Base-by-base conservation (phyloP, 257 asterid species). In the Scutellaria barbata region DNA sequence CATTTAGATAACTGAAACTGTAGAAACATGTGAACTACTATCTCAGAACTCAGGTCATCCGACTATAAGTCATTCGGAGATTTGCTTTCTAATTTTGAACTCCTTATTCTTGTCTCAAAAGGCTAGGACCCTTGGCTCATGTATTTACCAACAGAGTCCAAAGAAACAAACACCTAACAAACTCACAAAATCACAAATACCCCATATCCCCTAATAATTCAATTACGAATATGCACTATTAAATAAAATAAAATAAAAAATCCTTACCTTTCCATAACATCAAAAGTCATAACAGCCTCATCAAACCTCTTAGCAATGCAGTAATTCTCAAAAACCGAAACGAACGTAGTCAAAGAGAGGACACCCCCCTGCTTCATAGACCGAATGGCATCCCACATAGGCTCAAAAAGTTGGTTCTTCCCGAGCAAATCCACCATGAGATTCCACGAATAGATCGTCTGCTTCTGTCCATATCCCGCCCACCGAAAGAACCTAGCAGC, bases 311-410 rank as follows among this genome's bases (percentile, higher is more conserved):
- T 74, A 9, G 86, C 94, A 62, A 72, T 56, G 76, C 89, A 87
- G 52, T 89, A 89, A 74, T 81, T 80, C 76, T 85, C 92, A 47
- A 89, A 87, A 71, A 80, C 86, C 9, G 90, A 87, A 45, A 85
- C 94, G 69, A 89, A 89, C 8, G 94, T 82, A 41, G 85, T 76
- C 47, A 89, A 56, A 3, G 92, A 72, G 53, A 89, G 89, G 68
- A 82, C 58, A 6, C 86, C 88, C 79, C 85, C 92, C 62, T 79
- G 72, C 81, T 75, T 87, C 96, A 89, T 87, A 7, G 94, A 84
- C 79, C 88, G 80, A 76, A 89, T 77, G 5, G 94, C 94, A 69
- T 87, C 96, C 96, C 96, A 89, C 94, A 89, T 89, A 3, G 84
- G 83, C 66, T 84, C 96, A 71, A 89, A 89, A 39, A 85, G 73